Conservation (phyloP, 352 stramenopile genomes). For the Phytopythium helicoides region DNA sequence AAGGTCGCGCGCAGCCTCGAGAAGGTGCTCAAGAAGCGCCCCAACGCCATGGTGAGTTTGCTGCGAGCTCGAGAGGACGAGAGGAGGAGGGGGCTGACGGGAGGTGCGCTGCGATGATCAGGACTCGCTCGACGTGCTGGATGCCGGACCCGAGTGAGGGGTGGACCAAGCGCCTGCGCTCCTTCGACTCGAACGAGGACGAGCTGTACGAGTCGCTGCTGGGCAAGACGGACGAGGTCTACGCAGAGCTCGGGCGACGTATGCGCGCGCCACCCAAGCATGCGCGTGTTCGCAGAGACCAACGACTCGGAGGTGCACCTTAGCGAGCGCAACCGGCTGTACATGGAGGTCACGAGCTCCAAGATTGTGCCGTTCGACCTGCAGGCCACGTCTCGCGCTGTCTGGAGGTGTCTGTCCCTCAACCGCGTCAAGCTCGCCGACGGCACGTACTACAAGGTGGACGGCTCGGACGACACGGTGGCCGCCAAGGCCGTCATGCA, state of each 20-base stretch:
- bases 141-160: background rate
- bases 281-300: slow-evolving; percentile 24
- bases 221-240: slow-evolving; percentile 22
- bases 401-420: slow-evolving; percentile 35
- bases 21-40: slow-evolving; percentile 35
- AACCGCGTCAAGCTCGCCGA: slow-evolving; percentile 32
- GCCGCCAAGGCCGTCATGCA: slow-evolving; percentile 45
- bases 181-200: slow-evolving; percentile 11
- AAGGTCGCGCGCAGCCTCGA: slow-evolving; percentile 48
- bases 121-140: slow-evolving; percentile 4
- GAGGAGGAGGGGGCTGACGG: too few relatives aligned
- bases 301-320: slow-evolving; percentile 28
- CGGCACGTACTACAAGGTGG: slow-evolving; percentile 33
- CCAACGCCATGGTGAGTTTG: slow-evolving; percentile 2
- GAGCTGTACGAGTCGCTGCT: slow-evolving; percentile 23
- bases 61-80: too few relatives aligned
- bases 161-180: slow-evolving; percentile 3
- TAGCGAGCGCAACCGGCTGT: slow-evolving; percentile 17
- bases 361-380: slow-evolving; percentile 47
- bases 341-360: slow-evolving; percentile 36
- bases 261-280: slow-evolving; percentile 21
- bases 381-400: slow-evolving; percentile 27
- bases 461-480: slow-evolving; percentile 27
- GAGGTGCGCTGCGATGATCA: too few relatives aligned
- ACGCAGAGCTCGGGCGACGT: slow-evolving; percentile 25